Evolutionary conservation across 495 filamentous ascomycete genomes (phyloP).

Genomic region (Neurospora sublineolata): DNA sequence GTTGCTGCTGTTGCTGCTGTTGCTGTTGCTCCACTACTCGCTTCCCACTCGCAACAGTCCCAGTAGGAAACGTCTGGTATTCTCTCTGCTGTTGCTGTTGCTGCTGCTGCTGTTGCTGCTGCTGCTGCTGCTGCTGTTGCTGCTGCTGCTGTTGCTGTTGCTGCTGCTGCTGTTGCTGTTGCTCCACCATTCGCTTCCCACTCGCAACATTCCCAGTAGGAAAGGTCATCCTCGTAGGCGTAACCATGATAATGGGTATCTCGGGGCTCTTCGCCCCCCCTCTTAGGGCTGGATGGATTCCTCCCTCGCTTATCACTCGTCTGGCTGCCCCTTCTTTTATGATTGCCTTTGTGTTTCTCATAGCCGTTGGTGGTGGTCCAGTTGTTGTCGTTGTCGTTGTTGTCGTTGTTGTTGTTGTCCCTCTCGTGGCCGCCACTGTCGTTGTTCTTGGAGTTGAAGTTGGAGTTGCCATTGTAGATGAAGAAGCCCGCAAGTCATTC

Average conservation of each 20-base stretch:
- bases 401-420: not conserved
- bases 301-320: not conserved
- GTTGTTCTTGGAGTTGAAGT: not conserved
- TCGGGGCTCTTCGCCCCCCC: not conserved
- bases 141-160: too few relatives aligned
- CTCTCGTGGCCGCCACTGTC: not conserved
- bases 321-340: not conserved
- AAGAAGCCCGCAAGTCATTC: slow-evolving; percentile 1
- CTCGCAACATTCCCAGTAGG: not conserved
- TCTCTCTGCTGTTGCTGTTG: too few relatives aligned
- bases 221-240: not conserved
- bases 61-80: not conserved
- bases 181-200: not conserved
- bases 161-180: not conserved
- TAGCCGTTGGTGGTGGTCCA: not conserved
- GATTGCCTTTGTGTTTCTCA: not conserved
- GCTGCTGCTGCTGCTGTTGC: not conserved
- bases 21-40: not conserved
- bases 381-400: not conserved
- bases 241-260: not conserved
- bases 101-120: not conserved
- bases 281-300: not conserved
- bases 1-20: not conserved
- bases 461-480: not conserved
- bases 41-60: too few relatives aligned